Conservation (phyloP, 768 basidiomycete species). For the Mycena olivaceomarginata region DNA sequence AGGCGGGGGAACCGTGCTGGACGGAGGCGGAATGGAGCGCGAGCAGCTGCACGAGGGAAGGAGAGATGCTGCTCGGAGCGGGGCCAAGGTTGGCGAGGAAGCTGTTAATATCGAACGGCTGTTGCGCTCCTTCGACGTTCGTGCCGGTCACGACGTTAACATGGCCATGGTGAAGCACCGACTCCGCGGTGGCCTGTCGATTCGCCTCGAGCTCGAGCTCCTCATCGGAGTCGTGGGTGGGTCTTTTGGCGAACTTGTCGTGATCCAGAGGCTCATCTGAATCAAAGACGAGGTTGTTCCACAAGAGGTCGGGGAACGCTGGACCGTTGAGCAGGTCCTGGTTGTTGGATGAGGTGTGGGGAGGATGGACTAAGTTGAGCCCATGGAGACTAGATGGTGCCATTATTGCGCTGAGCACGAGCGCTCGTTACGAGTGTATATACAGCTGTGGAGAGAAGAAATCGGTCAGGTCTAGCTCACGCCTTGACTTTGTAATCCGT, state of each 20-base stretch:
- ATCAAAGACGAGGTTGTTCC: conserved; percentile 90
- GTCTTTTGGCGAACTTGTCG: conserved; percentile 58
- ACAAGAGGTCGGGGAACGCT: conserved; percentile 86
- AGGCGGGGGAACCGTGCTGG: conserved; percentile 48
- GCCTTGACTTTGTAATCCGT: background rate
- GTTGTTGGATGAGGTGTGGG: conserved; percentile 60
- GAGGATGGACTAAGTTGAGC: conserved; percentile 85
- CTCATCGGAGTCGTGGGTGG: conserved; percentile 62
- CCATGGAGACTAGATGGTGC: conserved; percentile 82
- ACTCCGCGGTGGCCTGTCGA: conserved; percentile 53
- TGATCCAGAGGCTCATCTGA: conserved; percentile 76
- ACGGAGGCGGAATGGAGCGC: conserved; percentile 72
- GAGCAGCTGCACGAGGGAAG: conserved; percentile 83
- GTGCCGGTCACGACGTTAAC: conserved; percentile 75
- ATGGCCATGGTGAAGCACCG: conserved; percentile 73
- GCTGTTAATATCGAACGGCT: conserved; percentile 61
- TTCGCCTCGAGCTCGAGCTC: conserved; percentile 67
- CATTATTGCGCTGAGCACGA: conserved; percentile 60
- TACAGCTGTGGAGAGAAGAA: conserved; percentile 9
- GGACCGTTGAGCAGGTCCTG: conserved; percentile 79
- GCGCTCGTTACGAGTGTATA: conserved; percentile 3
- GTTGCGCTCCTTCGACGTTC: conserved; percentile 59
- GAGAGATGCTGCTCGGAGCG: conserved; percentile 56
- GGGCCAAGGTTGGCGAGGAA: conserved; percentile 60
- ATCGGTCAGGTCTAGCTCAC: background rate